A percentile compares a stretch with the other conserved stretches of the same genome.
Evolutionary conservation across 331 rosid species (phyloP).

Genomic region (Malus hybrid): DNA sequence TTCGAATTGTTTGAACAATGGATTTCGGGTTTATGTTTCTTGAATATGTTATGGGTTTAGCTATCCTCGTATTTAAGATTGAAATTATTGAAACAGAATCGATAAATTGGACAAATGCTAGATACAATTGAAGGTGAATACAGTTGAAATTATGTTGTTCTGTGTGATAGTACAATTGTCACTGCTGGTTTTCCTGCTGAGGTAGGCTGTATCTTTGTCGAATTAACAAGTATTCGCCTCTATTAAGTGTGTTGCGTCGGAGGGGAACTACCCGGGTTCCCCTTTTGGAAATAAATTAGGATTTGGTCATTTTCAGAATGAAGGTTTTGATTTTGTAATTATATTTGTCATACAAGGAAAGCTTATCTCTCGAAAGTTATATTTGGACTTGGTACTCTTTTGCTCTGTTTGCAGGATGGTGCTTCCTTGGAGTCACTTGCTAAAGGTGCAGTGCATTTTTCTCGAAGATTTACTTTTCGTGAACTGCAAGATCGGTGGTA

Average conservation of each 20-base stretch:
- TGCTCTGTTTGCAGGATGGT: constrained; percentile 55
- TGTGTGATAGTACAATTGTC: background rate
- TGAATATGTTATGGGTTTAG: background rate
- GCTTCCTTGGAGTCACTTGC: constrained; percentile 99
- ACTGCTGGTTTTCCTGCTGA: background rate
- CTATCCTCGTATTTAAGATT: background rate
- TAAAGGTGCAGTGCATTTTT: constrained; percentile 92
- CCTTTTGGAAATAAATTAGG: background rate
- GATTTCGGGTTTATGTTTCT: background rate
- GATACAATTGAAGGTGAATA: background rate
- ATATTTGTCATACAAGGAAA: background rate
- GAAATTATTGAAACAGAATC: background rate
- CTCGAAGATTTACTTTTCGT: constrained; percentile 54
- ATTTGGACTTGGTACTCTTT: constrained; percentile 12
- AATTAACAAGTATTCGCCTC: background rate
- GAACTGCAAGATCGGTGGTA: constrained; percentile 87
- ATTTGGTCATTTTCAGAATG: background rate
- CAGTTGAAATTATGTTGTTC: background rate
- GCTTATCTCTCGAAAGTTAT: background rate
- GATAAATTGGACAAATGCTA: background rate
- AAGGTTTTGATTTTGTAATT: background rate
- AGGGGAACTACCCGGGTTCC: background rate
- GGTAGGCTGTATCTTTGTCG: background rate
- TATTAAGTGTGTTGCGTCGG: background rate
- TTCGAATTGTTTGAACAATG: background rate